A percentile compares a stretch with the other conserved stretches of the same genome.
Evolutionary conservation across 148 eudicot species (phyloP).

Genomic region (Suaeda aralocaspica): DNA sequence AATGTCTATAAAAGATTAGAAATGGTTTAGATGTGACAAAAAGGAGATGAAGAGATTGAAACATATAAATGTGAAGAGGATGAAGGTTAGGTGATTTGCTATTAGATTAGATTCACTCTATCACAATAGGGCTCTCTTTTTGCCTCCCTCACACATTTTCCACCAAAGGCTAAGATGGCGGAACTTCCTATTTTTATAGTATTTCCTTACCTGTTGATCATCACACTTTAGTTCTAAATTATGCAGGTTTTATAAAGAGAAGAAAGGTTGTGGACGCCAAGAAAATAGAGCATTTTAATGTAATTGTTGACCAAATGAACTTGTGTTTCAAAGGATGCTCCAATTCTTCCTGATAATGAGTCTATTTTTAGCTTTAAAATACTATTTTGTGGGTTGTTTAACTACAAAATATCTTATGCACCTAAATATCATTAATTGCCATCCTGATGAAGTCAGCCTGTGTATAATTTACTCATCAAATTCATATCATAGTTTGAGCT

Average conservation of each 20-base stretch:
- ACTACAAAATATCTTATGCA: slow-evolving; percentile 12
- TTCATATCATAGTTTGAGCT: neutral
- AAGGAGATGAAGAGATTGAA: slow-evolving; percentile 27
- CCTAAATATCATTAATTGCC: slow-evolving; percentile 8
- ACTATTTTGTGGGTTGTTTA: slow-evolving; percentile 9
- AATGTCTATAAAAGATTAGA: slow-evolving; percentile 39
- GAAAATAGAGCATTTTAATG: slow-evolving; percentile 24
- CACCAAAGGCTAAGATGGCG: slow-evolving; percentile 49
- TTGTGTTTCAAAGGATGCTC: slow-evolving; percentile 22
- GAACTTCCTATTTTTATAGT: slow-evolving; percentile 19
- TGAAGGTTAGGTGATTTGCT: slow-evolving; percentile 63
- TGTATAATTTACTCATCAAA: neutral
- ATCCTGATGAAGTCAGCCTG: neutral
- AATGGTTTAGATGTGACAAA: slow-evolving; percentile 46
- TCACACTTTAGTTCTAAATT: slow-evolving; percentile 4
- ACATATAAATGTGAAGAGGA: slow-evolving; percentile 48
- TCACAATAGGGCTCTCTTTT: slow-evolving; percentile 71
- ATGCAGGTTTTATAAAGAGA: slow-evolving; percentile 21
- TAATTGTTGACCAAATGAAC: slow-evolving; percentile 26
- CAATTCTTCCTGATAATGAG: slow-evolving; percentile 17
- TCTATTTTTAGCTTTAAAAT: slow-evolving; percentile 13
- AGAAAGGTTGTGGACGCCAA: slow-evolving; percentile 37
- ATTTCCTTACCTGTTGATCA: neutral
- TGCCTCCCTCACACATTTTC: slow-evolving; percentile 48
- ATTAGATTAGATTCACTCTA: slow-evolving; percentile 27